phyloP scores from a whole-genome alignment of 2,329 filamentous ascomycete genomes.

The Zalaria obscura region DNA sequence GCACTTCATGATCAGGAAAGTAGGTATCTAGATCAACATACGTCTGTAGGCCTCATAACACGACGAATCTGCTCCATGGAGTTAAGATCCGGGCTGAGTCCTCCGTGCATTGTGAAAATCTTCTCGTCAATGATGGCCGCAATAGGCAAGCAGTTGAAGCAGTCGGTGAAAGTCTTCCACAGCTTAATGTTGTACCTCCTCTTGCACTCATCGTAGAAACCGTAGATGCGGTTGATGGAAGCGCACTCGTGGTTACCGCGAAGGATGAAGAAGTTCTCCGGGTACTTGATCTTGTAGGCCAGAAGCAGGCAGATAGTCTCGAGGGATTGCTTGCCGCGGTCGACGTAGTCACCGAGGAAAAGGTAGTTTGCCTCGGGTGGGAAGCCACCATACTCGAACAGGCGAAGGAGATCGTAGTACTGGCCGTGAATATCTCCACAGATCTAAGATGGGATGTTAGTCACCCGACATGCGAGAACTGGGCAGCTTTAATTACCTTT shows the following conservation, averaged over 20 bases:
- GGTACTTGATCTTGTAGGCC: slow-evolving; percentile 99
- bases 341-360: slow-evolving; percentile 97
- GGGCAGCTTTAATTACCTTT: slow-evolving; percentile 50
- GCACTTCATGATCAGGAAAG: slow-evolving; percentile 9
- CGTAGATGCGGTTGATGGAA: slow-evolving; percentile 97
- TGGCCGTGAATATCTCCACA: slow-evolving; percentile 98
- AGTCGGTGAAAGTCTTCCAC: slow-evolving; percentile 99
- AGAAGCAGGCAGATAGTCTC: slow-evolving; percentile 96
- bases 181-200: slow-evolving; percentile 98
- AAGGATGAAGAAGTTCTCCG: slow-evolving; percentile 98
- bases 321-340: slow-evolving; percentile 96
- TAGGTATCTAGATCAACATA: slow-evolving; percentile 39
- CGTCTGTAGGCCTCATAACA: slow-evolving; percentile 97
- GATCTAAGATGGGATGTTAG: slow-evolving; percentile 47
- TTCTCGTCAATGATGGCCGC: slow-evolving; percentile 99
- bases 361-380: slow-evolving; percentile 98
- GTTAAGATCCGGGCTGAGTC: slow-evolving; percentile 91
- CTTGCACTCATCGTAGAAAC: slow-evolving; percentile 99
- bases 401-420: slow-evolving; percentile 92
- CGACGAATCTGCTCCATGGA: slow-evolving; percentile 99
- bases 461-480: slow-evolving; percentile 6
- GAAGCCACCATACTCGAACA: slow-evolving; percentile 98
- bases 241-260: slow-evolving; percentile 98
- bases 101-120: slow-evolving; percentile 99
- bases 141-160: slow-evolving; percentile 98